Evolutionary conservation across 257 asterid genomes (phyloP), one percentile per base, ranked within the genome.

Genomic region (Primulina tabacum): DNA sequence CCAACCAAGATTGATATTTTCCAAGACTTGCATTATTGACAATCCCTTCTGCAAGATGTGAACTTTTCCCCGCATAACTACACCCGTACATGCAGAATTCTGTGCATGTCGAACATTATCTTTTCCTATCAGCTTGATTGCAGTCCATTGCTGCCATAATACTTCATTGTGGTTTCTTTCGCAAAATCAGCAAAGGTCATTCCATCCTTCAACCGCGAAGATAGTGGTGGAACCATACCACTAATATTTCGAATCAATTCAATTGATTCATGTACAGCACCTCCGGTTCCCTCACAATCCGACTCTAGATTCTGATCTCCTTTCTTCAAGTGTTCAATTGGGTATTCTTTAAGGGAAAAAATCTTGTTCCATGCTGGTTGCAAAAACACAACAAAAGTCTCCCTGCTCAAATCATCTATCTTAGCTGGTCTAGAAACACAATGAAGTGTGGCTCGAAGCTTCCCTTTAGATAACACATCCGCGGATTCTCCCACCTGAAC

Each of bases 31-130:
- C 78, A 94, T 95, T 0, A 87, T 84, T 2, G 98, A 81, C 75
- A 84, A 77, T 1, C 97, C 98, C 89, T 91, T 91, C 79, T 91
- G 97, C 86, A 94, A 61, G 55, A 91, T 84, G 35, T 92, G 98
- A 43, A 94, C 90, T 77, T 82, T 88, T 35, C 92, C 96, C 16
- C 68, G 90, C 32, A 89, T 28, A 24, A 24, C 26, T 24, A 24
- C 26, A 24, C 26, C 26, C 26, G 26, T 24, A 24, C 26, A 24
- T 24, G 26, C 26, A 24, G 26, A 24, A 24, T 24, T 24, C 26
- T 24, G 26, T 24, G 26, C 26, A 24, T 24, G 26, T 24, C 26
- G 26, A 24, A 0, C 57, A 9, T 29, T 28, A 69, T 69, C 65
- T 20, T 7, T 18, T 60, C 50, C 66, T 71, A 78, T 72, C 76